Conservation (phyloP, 257 asterid genomes). For the Jaltomata sinuosa region DNA sequence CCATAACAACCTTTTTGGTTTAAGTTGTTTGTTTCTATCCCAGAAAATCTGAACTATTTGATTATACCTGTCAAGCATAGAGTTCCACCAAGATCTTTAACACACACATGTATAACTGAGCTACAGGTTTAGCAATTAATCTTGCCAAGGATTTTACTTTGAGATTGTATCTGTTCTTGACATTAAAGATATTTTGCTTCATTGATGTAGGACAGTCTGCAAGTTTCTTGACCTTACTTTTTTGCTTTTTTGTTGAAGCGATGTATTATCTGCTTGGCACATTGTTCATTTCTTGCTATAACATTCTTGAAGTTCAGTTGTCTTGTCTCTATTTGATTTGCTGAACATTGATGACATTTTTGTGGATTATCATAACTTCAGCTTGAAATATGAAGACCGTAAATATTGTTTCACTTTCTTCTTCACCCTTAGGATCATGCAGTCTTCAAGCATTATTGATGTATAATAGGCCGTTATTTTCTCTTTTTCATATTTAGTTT, state of each 20-base stretch:
- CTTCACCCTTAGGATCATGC: not conserved
- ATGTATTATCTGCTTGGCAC: not conserved
- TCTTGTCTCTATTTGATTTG: not conserved
- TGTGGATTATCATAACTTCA: not conserved
- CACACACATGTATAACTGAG: not conserved
- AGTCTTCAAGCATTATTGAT: not conserved
- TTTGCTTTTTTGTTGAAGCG: not conserved
- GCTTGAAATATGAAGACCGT: not conserved
- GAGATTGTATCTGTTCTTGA: not conserved
- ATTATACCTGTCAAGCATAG: not conserved
- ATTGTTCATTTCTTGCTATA: not conserved
- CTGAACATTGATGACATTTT: not conserved
- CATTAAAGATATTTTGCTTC: not conserved
- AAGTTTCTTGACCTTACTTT: not conserved
- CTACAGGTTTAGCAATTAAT: not conserved
- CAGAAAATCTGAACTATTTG: not conserved
- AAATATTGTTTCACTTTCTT: not conserved
- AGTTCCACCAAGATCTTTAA: not conserved
- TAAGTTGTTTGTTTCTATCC: not conserved
- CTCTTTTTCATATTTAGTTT: constrained; percentile 38
- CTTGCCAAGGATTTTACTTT: not conserved
- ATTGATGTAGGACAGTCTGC: not conserved
- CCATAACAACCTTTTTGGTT: not conserved
- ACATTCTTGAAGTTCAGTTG: not conserved
- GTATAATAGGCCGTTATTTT: not conserved